Percentiles rank a stretch among this genome's conserved stretches.
phyloP scores from a whole-genome alignment of 2,329 filamentous ascomycete species.

The Exophiala phaeomuriformis region DNA sequence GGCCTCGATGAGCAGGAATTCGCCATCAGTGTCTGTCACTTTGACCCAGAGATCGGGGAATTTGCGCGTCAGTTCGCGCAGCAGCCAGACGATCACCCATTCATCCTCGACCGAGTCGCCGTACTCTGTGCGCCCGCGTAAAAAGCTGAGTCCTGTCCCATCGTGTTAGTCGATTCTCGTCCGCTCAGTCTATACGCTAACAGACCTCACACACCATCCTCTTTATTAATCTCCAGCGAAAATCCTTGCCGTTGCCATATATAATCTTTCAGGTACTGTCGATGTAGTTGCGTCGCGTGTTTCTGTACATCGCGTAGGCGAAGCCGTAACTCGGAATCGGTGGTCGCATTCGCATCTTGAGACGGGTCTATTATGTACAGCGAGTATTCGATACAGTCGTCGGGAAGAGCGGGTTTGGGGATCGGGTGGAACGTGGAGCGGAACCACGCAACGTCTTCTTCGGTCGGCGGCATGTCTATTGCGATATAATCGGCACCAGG shows the following conservation, averaged over 20 bases:
- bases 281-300: slow-evolving; percentile 56
- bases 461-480: slow-evolving; percentile 35
- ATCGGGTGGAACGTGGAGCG: slow-evolving; percentile 59
- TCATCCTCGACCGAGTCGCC: slow-evolving; percentile 95
- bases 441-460: slow-evolving; percentile 59
- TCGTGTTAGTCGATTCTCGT: slow-evolving; percentile 23
- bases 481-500: too few relatives aligned
- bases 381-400: slow-evolving; percentile 80
- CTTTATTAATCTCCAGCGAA: slow-evolving; percentile 53
- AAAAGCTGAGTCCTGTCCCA: slow-evolving; percentile 45
- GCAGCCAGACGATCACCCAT: slow-evolving; percentile 88
- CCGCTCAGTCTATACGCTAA: slow-evolving; percentile 10
- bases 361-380: slow-evolving; percentile 62
- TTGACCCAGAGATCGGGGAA: slow-evolving; percentile 73
- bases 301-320: slow-evolving; percentile 67
- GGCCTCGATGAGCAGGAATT: slow-evolving; percentile 91
- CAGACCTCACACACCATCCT: slow-evolving; percentile 52
- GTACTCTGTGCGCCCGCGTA: slow-evolving; percentile 75
- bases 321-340: slow-evolving; percentile 52
- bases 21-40: slow-evolving; percentile 80
- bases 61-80: slow-evolving; percentile 69
- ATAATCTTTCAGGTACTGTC: slow-evolving; percentile 66
- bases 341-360: slow-evolving; percentile 46
- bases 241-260: slow-evolving; percentile 93
- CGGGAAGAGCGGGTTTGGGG: slow-evolving; percentile 59